phyloP scores from a whole-genome alignment of 495 filamentous ascomycete genomes.

The Penicillium chermesinum region DNA sequence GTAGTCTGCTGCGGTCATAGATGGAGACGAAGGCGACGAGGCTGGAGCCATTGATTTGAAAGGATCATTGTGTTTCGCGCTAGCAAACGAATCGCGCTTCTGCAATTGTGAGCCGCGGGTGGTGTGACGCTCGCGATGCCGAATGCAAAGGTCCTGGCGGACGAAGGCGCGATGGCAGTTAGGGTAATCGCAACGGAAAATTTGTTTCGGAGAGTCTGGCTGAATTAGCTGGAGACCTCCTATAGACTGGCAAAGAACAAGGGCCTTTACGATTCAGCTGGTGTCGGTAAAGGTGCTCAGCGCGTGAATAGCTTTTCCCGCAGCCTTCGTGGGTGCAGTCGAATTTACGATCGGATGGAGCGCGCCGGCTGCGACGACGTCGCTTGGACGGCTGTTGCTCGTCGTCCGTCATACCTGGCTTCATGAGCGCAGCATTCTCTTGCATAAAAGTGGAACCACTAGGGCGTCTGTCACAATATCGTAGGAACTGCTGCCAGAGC shows the following conservation, averaged over 20 bases:
- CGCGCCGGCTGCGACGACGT: slow-evolving; percentile 55
- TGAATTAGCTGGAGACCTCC: neutral
- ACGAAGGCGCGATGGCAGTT: slow-evolving; percentile 90
- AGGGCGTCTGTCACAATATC: no score
- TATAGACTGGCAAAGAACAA: neutral
- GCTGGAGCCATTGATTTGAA: slow-evolving; percentile 14
- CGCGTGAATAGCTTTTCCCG: slow-evolving; percentile 92
- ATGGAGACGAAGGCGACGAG: slow-evolving; percentile 18
- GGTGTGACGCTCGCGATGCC: slow-evolving; percentile 94
- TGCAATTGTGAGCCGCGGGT: slow-evolving; percentile 91
- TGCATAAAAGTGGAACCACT: slow-evolving; percentile 9
- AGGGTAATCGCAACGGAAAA: slow-evolving; percentile 91
- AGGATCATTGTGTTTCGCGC: slow-evolving; percentile 19
- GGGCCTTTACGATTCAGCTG: slow-evolving; percentile 78
- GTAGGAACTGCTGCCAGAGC: neutral
- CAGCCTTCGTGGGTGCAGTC: slow-evolving; percentile 86
- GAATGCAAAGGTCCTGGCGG: slow-evolving; percentile 86
- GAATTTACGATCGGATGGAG: slow-evolving; percentile 83
- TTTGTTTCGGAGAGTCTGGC: slow-evolving; percentile 79
- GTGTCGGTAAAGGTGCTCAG: slow-evolving; percentile 94
- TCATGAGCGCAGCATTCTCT: slow-evolving; percentile 19
- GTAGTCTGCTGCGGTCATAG: slow-evolving; percentile 20
- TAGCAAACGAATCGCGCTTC: slow-evolving; percentile 65
- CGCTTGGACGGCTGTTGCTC: slow-evolving; percentile 28
- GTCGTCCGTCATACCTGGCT: slow-evolving; percentile 20